Conservation (phyloP, 305 asterid species). For the Plantago coronopus region DNA sequence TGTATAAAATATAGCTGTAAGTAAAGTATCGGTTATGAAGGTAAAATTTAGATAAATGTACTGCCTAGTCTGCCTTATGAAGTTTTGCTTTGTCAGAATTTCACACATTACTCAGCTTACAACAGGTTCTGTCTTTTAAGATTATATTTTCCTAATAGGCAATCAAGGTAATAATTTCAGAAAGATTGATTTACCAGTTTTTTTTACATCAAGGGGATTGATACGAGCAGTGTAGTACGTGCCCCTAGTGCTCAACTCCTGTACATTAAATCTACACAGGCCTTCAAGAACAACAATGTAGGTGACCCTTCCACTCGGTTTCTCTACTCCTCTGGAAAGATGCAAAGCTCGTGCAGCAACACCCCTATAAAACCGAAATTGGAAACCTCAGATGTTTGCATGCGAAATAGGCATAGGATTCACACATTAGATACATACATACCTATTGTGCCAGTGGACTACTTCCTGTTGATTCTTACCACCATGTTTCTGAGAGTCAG, state of each 20-base stretch:
- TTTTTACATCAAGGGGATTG: conserved; percentile 83
- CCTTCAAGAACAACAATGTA: conserved; percentile 97
- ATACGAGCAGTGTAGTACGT: conserved; percentile 92
- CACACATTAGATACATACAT: conserved; percentile 15
- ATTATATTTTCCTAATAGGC: conserved; percentile 15
- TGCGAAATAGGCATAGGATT: conserved; percentile 17
- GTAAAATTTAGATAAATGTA: background rate
- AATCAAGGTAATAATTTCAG: conserved; percentile 6
- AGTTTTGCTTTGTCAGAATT: background rate
- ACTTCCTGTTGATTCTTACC: conserved; percentile 75
- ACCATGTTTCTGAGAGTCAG: conserved; percentile 64
- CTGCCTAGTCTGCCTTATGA: background rate
- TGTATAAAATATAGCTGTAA: background rate
- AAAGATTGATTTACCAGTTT: conserved; percentile 52
- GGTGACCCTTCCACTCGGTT: conserved; percentile 98
- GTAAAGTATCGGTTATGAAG: background rate
- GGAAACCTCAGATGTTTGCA: conserved; percentile 21
- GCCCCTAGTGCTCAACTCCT: conserved; percentile 94
- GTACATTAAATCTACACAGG: conserved; percentile 89
- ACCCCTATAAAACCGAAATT: conserved; percentile 40
- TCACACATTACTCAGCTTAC: background rate
- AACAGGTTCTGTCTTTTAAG: conserved; percentile 14
- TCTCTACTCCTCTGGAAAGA: conserved; percentile 96
- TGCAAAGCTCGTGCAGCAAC: conserved; percentile 96
- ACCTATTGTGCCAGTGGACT: conserved; percentile 93